Base-by-base conservation (phyloP, 2,329 filamentous ascomycete genomes). In the Anisogramma anomala region DNA sequence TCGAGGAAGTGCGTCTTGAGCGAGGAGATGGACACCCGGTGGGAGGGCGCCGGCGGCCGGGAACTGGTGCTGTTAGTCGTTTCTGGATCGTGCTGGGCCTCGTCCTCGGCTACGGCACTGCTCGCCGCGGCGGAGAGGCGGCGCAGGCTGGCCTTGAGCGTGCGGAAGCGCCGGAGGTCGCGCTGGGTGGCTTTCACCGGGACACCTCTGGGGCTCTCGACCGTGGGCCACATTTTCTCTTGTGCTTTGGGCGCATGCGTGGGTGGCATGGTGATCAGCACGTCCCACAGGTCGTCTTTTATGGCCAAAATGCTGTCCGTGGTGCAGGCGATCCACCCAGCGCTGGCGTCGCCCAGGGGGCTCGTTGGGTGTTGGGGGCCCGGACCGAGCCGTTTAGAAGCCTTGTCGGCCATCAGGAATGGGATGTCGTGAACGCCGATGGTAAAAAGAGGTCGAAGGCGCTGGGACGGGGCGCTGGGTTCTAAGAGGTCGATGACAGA, bases 401-500 rank as follows among this genome's bases (percentile, higher is more conserved):
- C 63, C 18, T 69, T 69, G 48, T 82, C 71, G 42, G 77, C 68
- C 50, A 79, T 69, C 4, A 96, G 70, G 42, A 82, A 77, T 4
- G 84, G 76, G 36, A 98, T 94, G 55, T 98, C 91, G 58, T 94
- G 84, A 13, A 98, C 80, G 36, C 91, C 91, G 45, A 98, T 74
- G 39, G 82, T 87, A 64, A 96, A 98, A n/a, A 98, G 71, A 0
- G 89, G 83, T 18, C 79, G 75, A 22, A 91, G 70, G 44, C 85
- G 71, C 46, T 82, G 70, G 1, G 74, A 69, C 19, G 77, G 68
- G 3, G 74, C 70, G 19, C 70, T 68, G 1, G 72, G 58, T 15
- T 80, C 74, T n/a, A 94, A 67, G 11, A 81, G 64, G 38, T 87
- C 77, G 43, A 73, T 69, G 32, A 87, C 72, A 22, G 82, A 77